phyloP scores from a whole-genome alignment of 2,329 filamentous ascomycete genomes.

The Trichoderma brevicompactum region DNA sequence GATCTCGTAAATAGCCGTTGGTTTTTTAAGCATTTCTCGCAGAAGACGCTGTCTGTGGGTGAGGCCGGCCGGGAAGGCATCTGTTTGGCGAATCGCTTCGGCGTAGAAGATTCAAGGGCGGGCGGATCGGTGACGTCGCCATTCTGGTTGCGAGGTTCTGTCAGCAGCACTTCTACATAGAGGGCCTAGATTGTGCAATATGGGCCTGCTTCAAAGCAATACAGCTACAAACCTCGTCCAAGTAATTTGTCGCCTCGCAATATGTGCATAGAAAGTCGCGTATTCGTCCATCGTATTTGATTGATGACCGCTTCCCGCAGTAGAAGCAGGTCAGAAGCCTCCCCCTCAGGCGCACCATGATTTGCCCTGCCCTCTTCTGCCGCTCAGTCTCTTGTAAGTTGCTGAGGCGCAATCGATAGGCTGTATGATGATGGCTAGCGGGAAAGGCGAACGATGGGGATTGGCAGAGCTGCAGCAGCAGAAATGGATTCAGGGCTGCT shows the following conservation, averaged over 20 bases:
- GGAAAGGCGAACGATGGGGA: conserved; percentile 4
- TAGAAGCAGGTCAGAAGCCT: conserved; percentile 75
- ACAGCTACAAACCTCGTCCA: conserved; percentile 70
- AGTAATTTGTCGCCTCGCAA: conserved; percentile 86
- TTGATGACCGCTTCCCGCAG: conserved; percentile 71
- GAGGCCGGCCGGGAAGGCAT: conserved; percentile 47
- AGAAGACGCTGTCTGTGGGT: conserved; percentile 57
- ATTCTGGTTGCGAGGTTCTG: conserved; percentile 55
- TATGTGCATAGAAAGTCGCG: conserved; percentile 72
- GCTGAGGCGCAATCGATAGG: neutral
- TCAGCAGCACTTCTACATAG: conserved; percentile 16
- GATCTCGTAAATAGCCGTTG: conserved; percentile 79
- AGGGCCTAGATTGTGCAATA: too few relatives aligned
- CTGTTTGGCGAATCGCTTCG: conserved; percentile 44
- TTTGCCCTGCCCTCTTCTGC: neutral
- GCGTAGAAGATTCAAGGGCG: conserved; percentile 44
- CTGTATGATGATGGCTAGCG: conserved; percentile 3
- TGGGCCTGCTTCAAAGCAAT: neutral
- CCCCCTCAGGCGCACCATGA: conserved; percentile 51
- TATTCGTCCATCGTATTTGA: conserved; percentile 60
- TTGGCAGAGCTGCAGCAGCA: conserved; percentile 12
- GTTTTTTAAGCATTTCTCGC: conserved; percentile 82
- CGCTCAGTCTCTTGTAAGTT: neutral
- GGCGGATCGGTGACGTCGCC: conserved; percentile 91
- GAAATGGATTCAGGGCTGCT: neutral